Percentiles rank a stretch among this genome's conserved stretches.
Evolutionary conservation across 164 flowering plant genomes (phyloP).

Genomic region (Dillenia turbinata): DNA sequence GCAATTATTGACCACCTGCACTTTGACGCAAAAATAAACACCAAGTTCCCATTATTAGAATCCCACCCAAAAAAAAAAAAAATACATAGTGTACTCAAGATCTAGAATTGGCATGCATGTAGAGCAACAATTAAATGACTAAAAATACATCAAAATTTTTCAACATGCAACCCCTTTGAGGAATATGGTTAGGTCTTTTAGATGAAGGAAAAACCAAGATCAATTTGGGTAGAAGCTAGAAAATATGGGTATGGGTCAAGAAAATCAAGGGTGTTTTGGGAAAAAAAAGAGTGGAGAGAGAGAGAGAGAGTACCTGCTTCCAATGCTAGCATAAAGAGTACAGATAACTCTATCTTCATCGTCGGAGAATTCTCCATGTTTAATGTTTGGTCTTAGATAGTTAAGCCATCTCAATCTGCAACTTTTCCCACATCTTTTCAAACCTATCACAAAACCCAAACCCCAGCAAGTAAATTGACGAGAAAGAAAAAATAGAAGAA

Average conservation of each 20-base stretch:
- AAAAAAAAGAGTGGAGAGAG: background rate
- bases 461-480: no score
- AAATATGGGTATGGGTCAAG: no score
- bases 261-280: background rate
- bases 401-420: constrained; percentile 83
- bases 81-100: constrained; percentile 6
- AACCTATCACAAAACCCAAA: constrained; percentile 17
- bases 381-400: constrained; percentile 76
- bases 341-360: constrained; percentile 74
- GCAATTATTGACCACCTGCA: constrained; percentile 85
- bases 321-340: constrained; percentile 62
- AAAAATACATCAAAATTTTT: background rate
- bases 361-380: constrained; percentile 79
- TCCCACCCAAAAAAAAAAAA: no score
- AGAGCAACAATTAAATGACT: constrained; percentile 8
- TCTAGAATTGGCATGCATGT: constrained; percentile 16
- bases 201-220: background rate
- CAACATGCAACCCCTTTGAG: background rate
- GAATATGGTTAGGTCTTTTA: no score
- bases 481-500: no score
- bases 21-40: constrained; percentile 5
- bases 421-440: constrained; percentile 76
- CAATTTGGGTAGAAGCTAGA: background rate
- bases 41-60: no score
- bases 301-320: constrained; percentile 31